Base-by-base conservation (phyloP, 805 yeast genomes). In the Wickerhamiella siamensis region DNA sequence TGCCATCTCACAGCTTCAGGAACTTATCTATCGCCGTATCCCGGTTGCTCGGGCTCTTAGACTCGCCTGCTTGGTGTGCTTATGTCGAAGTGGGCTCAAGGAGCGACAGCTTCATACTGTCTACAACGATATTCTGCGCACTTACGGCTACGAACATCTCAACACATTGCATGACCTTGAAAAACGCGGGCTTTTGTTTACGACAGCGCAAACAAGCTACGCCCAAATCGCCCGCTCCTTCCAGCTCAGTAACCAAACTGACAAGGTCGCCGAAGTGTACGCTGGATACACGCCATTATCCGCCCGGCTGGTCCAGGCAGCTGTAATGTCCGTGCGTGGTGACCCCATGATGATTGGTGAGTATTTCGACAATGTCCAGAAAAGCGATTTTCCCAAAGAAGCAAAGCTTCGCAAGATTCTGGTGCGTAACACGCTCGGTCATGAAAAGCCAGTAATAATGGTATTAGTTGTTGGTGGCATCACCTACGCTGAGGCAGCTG, bases 281-380 rank as follows among this genome's bases (percentile, higher is more conserved):
- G 80, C 95, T 4, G 91, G 94, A 0, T 80, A 74, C 24, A 80
- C 84, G 0, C 97, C 98, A 2, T 57, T 88, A 4, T 62, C 74
- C 2, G 68, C 77, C 3, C 66, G 96, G 45, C 52, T 86, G 10
- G 69, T 83, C 2, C 86, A 87, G 59, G 15, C 42, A 37, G 51
- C 47, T 6, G 15, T 41, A 17, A 31, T 43, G 6, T 39, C 36
- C 10, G 44, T 45, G 1, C 47, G 47, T 10, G 35, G 47, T 8
- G 51, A 48, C 29, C 46, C 45, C n/a, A 61, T 75, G 17, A 66
- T 80, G n/a, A 74, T 77, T 48, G 71, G 69, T 39, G 51, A 24
- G 58, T 57, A 43, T 41, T 51, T 37, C 54, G 55, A 48, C 44
- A 51, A 15, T 40, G 48, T 41, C 44, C 50, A 26, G 14, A 48